A percentile compares a stretch with the other conserved stretches of the same genome.
phyloP scores from a whole-genome alignment of 2,329 filamentous ascomycete species.

The Botrytis galanthina region DNA sequence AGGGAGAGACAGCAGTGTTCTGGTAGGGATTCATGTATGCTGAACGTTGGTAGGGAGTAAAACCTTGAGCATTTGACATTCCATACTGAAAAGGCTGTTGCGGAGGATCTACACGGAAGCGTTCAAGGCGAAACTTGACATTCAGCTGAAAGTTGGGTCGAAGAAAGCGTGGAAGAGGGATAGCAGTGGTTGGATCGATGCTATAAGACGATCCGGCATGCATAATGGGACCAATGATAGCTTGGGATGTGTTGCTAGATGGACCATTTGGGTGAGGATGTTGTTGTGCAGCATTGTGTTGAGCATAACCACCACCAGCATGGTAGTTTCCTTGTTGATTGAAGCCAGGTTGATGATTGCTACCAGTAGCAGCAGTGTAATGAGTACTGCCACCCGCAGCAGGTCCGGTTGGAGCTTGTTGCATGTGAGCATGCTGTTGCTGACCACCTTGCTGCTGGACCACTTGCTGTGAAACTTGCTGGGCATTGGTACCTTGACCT shows the following conservation, averaged over 20 bases:
- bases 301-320: neutral
- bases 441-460: neutral
- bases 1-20: neutral
- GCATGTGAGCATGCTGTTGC: neutral
- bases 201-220: neutral
- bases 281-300: neutral
- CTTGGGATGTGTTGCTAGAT: neutral
- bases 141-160: neutral
- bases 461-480: neutral
- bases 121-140: conserved; percentile 15
- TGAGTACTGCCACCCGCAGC: neutral
- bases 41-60: neutral
- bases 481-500: neutral
- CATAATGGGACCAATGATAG: neutral
- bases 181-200: neutral
- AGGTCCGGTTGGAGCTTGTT: neutral
- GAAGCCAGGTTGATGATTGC: neutral
- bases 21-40: neutral
- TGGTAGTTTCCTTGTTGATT: neutral
- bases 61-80: neutral
- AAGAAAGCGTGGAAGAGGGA: neutral
- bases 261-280: neutral
- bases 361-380: neutral
- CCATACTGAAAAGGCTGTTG: neutral
- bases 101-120: neutral